Conservation (phyloP, 2,329 filamentous ascomycete species). For the Zymoseptoria crescenta region DNA sequence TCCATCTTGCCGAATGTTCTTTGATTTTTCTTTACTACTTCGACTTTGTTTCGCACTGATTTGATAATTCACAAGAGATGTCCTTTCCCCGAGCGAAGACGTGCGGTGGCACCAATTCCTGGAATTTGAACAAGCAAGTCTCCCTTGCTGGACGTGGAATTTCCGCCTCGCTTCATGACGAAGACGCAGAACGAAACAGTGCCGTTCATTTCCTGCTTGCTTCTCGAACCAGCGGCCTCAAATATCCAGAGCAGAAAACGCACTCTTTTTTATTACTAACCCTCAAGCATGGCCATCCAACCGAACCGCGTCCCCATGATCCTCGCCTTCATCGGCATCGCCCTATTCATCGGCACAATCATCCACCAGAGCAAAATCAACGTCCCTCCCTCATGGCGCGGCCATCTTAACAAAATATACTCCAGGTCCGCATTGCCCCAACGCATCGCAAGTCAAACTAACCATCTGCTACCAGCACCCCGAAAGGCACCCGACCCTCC, state of each 20-base stretch:
- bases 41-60: neutral
- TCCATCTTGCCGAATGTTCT: conserved; percentile 9
- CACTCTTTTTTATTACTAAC: neutral
- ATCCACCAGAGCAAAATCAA: conserved; percentile 8
- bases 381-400: neutral
- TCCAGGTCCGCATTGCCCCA: neutral
- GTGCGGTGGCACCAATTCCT: neutral
- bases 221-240: neutral
- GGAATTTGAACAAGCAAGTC: neutral
- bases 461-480: neutral
- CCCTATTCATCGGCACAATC: conserved; percentile 9
- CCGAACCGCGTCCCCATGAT: conserved; percentile 9
- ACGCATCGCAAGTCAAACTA: neutral
- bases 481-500: conserved; percentile 1
- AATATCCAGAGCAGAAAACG: neutral
- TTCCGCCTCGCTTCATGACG: neutral
- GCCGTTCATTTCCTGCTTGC: neutral
- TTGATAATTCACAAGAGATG: neutral
- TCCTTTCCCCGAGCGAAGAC: neutral
- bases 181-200: neutral
- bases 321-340: conserved; percentile 8
- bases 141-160: neutral
- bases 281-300: conserved; percentile 6
- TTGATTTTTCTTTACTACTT: neutral
- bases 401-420: neutral